Evolutionary conservation across 2,329 filamentous ascomycete species (phyloP).

Genomic region (Fusarium oxysporum): DNA sequence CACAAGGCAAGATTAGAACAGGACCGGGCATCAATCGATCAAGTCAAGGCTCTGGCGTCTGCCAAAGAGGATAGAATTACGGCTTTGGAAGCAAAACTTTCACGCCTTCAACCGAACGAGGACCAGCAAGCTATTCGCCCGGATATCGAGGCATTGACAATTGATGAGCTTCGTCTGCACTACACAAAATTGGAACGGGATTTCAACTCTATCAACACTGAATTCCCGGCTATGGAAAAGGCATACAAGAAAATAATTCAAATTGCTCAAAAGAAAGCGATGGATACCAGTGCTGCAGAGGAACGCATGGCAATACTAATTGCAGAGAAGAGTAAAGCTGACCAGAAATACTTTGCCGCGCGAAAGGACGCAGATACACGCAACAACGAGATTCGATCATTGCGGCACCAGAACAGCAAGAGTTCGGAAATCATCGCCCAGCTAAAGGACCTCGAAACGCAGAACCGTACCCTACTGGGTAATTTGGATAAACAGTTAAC

Average conservation of each 20-base stretch:
- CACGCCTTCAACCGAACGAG: conserved; percentile 70
- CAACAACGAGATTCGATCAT: conserved; percentile 80
- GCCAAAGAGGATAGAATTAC: conserved; percentile 84
- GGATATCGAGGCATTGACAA: conserved; percentile 67
- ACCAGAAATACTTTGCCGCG: conserved; percentile 97
- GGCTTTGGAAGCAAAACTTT: conserved; percentile 84
- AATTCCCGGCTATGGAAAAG: conserved; percentile 88
- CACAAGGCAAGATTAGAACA: conserved; percentile 84
- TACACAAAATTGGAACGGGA: conserved; percentile 82
- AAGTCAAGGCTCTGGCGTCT: conserved; percentile 82
- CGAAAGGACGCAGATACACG: conserved; percentile 93
- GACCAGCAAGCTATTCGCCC: conserved; percentile 60
- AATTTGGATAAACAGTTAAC: conserved; percentile 93
- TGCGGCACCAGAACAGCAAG: conserved; percentile 86
- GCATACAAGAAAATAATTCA: conserved; percentile 92
- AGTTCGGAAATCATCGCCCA: conserved; percentile 94
- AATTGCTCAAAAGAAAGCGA: conserved; percentile 86
- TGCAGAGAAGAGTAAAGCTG: conserved; percentile 94
- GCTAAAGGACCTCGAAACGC: conserved; percentile 88
- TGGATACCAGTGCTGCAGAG: conserved; percentile 80
- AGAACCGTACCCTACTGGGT: conserved; percentile 78
- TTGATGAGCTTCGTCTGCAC: conserved; percentile 79
- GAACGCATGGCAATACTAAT: conserved; percentile 79
- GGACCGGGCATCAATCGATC: conserved; percentile 74
- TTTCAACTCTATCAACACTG: conserved; percentile 85